phyloP scores from a whole-genome alignment of 2,329 filamentous ascomycete genomes.

The Epichloe sp. region DNA sequence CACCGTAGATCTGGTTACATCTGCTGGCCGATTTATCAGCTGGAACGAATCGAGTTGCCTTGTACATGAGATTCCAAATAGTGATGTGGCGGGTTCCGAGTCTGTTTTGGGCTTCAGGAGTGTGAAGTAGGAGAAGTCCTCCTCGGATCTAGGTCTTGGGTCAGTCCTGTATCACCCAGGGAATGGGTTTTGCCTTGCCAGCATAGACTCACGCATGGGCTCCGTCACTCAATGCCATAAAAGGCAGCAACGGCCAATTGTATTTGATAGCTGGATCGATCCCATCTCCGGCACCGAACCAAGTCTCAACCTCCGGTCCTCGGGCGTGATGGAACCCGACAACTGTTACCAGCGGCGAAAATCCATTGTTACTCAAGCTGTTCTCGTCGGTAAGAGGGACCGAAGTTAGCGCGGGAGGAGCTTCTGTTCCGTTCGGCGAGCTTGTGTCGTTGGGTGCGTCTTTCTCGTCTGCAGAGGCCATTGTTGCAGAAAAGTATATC shows the following conservation, averaged over 20 bases:
- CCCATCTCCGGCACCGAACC: slow-evolving; percentile 67
- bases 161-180: background rate
- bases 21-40: slow-evolving; percentile 64
- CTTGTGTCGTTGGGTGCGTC: background rate
- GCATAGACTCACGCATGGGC: slow-evolving; percentile 66
- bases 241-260: slow-evolving; percentile 83
- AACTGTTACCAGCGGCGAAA: slow-evolving; percentile 60
- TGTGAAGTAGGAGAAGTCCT: slow-evolving; percentile 98
- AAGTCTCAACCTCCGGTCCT: slow-evolving; percentile 86
- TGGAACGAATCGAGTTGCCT: slow-evolving; percentile 73
- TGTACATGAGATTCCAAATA: slow-evolving; percentile 94
- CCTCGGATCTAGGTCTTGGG: slow-evolving; percentile 48
- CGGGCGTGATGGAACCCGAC: slow-evolving; percentile 76
- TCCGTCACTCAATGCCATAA: slow-evolving; percentile 93
- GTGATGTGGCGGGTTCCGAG: slow-evolving; percentile 52
- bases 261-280: slow-evolving; percentile 69
- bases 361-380: slow-evolving; percentile 24
- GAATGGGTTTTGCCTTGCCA: background rate
- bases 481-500: background rate
- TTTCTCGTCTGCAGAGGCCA: background rate
- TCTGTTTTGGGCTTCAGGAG: slow-evolving; percentile 52
- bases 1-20: slow-evolving; percentile 93
- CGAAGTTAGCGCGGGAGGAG: slow-evolving; percentile 19
- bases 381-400: slow-evolving; percentile 18
- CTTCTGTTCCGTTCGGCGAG: slow-evolving; percentile 13